Evolutionary conservation across 2,329 filamentous ascomycete species (phyloP).

Genomic region (Gaeumannomyces tritici): DNA sequence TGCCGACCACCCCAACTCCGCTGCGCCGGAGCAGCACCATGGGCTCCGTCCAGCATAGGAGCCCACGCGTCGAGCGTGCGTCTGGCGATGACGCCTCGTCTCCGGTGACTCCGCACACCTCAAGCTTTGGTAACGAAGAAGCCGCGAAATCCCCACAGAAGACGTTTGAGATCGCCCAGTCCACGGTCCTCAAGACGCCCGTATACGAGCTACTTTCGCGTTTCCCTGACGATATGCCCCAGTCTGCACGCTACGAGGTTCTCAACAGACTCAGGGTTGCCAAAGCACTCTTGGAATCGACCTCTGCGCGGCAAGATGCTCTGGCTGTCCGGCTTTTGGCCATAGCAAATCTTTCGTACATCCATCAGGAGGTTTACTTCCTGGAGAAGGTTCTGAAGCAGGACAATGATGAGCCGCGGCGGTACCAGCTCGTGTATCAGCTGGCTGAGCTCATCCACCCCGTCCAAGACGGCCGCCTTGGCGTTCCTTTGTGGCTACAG

Average conservation of each 20-base stretch:
- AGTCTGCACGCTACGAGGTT: slow-evolving; percentile 69
- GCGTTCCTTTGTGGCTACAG: slow-evolving; percentile 68
- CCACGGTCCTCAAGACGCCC: slow-evolving; percentile 38
- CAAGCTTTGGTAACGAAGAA: slow-evolving; percentile 26
- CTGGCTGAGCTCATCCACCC: slow-evolving; percentile 87
- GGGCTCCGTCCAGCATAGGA: slow-evolving; percentile 27
- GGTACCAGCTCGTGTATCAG: slow-evolving; percentile 85
- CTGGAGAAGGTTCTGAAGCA: slow-evolving; percentile 76
- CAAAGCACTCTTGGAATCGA: slow-evolving; percentile 63
- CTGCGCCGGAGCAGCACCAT: slow-evolving; percentile 58
- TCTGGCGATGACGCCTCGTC: slow-evolving; percentile 37
- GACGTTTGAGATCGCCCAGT: slow-evolving; percentile 55
- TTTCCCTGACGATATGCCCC: slow-evolving; percentile 56
- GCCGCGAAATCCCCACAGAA: slow-evolving; percentile 38
- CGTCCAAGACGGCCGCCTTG: slow-evolving; percentile 10
- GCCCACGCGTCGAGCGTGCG: slow-evolving; percentile 26
- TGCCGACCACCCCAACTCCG: slow-evolving; percentile 66
- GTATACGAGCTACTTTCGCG: slow-evolving; percentile 48
- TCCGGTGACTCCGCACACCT: slow-evolving; percentile 23
- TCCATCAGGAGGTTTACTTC: slow-evolving; percentile 75
- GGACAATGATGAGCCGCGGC: slow-evolving; percentile 80
- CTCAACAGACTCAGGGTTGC: slow-evolving; percentile 75
- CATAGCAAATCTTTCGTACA: slow-evolving; percentile 83
- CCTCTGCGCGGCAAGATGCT: slow-evolving; percentile 61
- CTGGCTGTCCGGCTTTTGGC: slow-evolving; percentile 76